A percentile compares a stretch with the other conserved stretches of the same genome.
These are phyloP conservation scores for Ceriops zippeliana DNA, from an alignment of 345 rosid genomes.

Conservation along the genomic window DNA sequence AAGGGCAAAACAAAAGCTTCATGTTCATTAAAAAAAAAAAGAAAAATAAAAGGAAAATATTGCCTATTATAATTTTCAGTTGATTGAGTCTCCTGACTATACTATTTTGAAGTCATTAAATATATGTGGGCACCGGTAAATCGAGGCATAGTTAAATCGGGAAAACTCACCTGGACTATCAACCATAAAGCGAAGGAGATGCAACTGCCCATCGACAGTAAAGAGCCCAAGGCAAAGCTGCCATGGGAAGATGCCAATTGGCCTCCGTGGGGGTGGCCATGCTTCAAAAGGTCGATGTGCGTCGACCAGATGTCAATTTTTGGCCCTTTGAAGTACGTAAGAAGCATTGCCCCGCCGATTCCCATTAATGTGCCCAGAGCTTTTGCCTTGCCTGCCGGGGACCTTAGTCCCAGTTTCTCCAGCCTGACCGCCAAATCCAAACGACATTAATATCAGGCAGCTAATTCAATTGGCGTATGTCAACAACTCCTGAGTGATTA, in stretches of 20 bases:
- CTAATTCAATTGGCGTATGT: too few species aligned
- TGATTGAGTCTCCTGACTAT: too few species aligned
- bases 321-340: slow-evolving; percentile 17
- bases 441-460: neutral
- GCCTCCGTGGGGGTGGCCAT: neutral
- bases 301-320: slow-evolving; percentile 16
- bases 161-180: slow-evolving; percentile 13
- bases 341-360: slow-evolving; percentile 23
- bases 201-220: slow-evolving; percentile 7
- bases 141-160: too few species aligned
- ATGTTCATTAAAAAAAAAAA: too few species aligned
- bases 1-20: too few species aligned
- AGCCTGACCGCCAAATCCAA: neutral
- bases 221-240: neutral
- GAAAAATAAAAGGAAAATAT: neutral
- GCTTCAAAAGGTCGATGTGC: slow-evolving; percentile 11
- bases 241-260: neutral
- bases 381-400: slow-evolving; percentile 15
- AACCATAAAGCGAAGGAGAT: slow-evolving; percentile 18
- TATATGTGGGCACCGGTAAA: too few species aligned
- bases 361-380: slow-evolving; percentile 15
- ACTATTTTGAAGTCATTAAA: too few species aligned
- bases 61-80: neutral
- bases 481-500: too few species aligned
- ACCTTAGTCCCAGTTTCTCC: slow-evolving; percentile 8